phyloP scores from a whole-genome alignment of 23 red algal genomes.

The Gracilariopsis chorda region DNA sequence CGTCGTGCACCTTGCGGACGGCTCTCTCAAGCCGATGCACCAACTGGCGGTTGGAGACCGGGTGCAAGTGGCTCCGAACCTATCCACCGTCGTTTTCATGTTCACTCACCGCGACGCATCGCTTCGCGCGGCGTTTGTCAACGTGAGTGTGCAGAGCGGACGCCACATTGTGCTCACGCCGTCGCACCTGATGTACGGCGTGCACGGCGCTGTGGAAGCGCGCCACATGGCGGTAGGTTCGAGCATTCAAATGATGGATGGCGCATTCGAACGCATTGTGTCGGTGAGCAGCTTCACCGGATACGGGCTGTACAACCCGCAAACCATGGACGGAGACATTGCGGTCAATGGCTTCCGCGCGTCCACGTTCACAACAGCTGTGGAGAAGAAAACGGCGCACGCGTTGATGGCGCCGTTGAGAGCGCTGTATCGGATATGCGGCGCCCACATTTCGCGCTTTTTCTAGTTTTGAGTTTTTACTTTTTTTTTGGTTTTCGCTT shows the following conservation, averaged over 20 bases:
- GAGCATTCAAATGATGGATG: conserved; percentile 10
- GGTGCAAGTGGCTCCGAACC: not conserved
- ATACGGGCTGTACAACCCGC: conserved; percentile 61
- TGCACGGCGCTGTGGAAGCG: not conserved
- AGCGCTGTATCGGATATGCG: conserved; percentile 46
- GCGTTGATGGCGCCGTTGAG: conserved; percentile 50
- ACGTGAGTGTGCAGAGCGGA: not conserved
- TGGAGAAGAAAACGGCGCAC: conserved; percentile 16
- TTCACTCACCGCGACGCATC: not conserved
- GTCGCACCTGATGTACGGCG: not conserved
- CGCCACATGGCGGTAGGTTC: not conserved
- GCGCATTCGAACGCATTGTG: conserved; percentile 4
- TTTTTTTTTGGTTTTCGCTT: too few species aligned
- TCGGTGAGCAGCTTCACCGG: not conserved
- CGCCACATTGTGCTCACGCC: conserved; percentile 3
- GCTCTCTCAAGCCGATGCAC: not conserved
- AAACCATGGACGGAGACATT: conserved; percentile 67
- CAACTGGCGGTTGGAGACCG: not conserved
- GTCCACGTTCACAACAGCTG: conserved; percentile 41
- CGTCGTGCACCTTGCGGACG: not conserved
- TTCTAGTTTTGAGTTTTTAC: too few species aligned
- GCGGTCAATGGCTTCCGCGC: conserved; percentile 54
- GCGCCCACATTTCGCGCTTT: not conserved
- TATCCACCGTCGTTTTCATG: conserved; percentile 14
- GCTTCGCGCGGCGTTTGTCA: not conserved